These are phyloP conservation scores for Vaccinium myrtillus DNA, from an alignment of 148 eudicot species.

Conservation along the genomic window DNA sequence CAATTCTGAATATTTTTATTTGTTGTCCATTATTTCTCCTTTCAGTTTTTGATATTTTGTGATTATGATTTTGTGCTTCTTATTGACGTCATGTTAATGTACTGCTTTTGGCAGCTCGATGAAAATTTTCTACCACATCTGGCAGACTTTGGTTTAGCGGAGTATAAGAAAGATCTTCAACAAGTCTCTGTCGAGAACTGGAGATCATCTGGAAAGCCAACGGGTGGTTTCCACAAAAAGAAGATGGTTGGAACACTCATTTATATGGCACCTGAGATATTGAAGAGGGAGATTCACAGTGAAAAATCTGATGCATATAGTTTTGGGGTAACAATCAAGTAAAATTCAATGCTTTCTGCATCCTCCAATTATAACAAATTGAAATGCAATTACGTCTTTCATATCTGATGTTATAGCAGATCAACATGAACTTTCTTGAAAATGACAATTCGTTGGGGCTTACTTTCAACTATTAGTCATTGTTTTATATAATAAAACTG, in stretches of 20 bases:
- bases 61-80: not conserved
- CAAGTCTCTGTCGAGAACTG: slow-evolving; percentile 61
- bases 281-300: slow-evolving; percentile 77
- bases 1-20: slow-evolving; percentile 6
- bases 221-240: slow-evolving; percentile 96
- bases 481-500: not conserved
- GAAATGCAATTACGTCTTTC: slow-evolving; percentile 8
- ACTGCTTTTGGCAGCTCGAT: slow-evolving; percentile 55
- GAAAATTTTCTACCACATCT: slow-evolving; percentile 60
- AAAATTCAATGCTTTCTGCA: slow-evolving; percentile 14
- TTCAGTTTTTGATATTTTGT: slow-evolving; percentile 4
- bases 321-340: slow-evolving; percentile 88
- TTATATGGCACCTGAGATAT: slow-evolving; percentile 98
- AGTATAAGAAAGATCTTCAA: slow-evolving; percentile 65
- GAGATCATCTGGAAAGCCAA: slow-evolving; percentile 95
- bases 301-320: slow-evolving; percentile 96
- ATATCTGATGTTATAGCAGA: not conserved
- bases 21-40: not conserved
- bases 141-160: slow-evolving; percentile 96
- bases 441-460: not conserved
- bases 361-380: slow-evolving; percentile 8
- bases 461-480: not conserved
- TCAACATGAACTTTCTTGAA: not conserved
- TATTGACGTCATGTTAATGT: not conserved
- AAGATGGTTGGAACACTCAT: slow-evolving; percentile 97